A percentile compares a stretch with the other conserved stretches of the same genome.
Evolutionary conservation across 768 basidiomycete species (phyloP).

Genomic region (Boletus sp.): DNA sequence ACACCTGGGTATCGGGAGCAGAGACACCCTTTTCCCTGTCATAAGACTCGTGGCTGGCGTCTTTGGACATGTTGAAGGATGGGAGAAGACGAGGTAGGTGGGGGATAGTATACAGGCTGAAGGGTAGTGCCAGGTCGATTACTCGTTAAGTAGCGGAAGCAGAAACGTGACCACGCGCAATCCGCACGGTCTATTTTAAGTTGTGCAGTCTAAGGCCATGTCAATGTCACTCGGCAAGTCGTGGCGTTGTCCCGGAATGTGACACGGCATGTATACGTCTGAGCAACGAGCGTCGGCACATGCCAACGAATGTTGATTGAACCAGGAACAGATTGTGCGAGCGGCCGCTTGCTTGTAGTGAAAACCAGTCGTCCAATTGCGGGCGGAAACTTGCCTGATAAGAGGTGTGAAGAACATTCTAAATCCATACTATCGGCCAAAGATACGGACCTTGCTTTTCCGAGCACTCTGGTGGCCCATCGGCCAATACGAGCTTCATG

Average conservation of each 20-base stretch:
- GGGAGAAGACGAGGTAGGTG: neutral
- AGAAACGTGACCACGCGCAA: neutral
- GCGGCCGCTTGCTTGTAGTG: too few relatives aligned
- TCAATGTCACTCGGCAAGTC: too few relatives aligned
- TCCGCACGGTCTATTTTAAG: neutral
- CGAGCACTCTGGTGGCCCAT: neutral
- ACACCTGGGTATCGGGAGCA: neutral
- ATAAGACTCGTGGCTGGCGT: neutral
- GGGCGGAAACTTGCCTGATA: too few relatives aligned
- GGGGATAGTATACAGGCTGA: neutral
- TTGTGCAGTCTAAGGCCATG: neutral
- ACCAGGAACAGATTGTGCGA: too few relatives aligned
- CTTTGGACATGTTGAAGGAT: slow-evolving; percentile 6
- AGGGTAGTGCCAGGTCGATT: neutral
- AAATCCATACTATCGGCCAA: too few relatives aligned
- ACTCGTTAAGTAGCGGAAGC: neutral
- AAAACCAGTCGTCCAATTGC: too few relatives aligned
- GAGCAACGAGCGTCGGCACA: too few relatives aligned
- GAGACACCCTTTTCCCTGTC: slow-evolving; percentile 22
- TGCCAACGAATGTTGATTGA: too few relatives aligned
- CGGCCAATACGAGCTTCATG: neutral
- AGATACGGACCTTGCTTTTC: neutral
- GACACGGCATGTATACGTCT: too few relatives aligned
- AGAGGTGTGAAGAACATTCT: too few relatives aligned
- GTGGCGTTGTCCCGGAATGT: too few relatives aligned